Evolutionary conservation across 202 grass and related monocot genomes (phyloP), one percentile per base, ranked within the genome.

Genomic region (Bolboschoenoplectus hybrid): DNA sequence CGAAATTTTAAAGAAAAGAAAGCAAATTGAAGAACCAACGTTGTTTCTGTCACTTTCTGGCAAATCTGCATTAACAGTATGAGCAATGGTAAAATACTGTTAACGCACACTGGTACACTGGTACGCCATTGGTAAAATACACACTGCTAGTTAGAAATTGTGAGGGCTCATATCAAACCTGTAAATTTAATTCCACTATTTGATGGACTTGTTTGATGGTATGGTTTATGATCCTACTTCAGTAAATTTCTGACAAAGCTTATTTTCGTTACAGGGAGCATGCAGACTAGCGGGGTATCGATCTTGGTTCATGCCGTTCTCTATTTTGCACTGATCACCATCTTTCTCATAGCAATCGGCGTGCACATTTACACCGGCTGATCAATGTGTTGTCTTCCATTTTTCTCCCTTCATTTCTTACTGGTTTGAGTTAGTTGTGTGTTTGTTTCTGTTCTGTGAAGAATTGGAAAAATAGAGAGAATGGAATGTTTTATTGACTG

Each of bases 331-430:
- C 85, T 94, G 63, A 74, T 94, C 76, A 92, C 86, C 75, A 92
- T 94, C 84, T 92, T 94, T 81, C 87, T 94, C 85, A 70, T 94
- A 82, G 92, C 82, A 62, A 87, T 94, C 58, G 90, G 90, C 0
- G 88, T 94, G 14, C 92, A 94, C 88, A 94, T 94, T 85, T 90
- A 84, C 49, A 86, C 90, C 4, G 92, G 90, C 73, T 94, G 78
- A 50, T 44, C 16, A 46, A 26, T 49, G 35, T 49, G 7, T 47
- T 14, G 17, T 55, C 36, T 70, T 35, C n/a, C 7, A 46, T 0
- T 44, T 26, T 68, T 60, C 5, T 53, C 39, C 12, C 7, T 17
- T 5, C 38, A 65, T 44, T 32, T 11, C 62, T 57, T 3, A 41
- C 50, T 8, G 4, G 38, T 57, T 85, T 72, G 34, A 61, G 13